Conservation (phyloP, 2,329 filamentous ascomycete genomes). For the Phaeoacremonium minimum region DNA sequence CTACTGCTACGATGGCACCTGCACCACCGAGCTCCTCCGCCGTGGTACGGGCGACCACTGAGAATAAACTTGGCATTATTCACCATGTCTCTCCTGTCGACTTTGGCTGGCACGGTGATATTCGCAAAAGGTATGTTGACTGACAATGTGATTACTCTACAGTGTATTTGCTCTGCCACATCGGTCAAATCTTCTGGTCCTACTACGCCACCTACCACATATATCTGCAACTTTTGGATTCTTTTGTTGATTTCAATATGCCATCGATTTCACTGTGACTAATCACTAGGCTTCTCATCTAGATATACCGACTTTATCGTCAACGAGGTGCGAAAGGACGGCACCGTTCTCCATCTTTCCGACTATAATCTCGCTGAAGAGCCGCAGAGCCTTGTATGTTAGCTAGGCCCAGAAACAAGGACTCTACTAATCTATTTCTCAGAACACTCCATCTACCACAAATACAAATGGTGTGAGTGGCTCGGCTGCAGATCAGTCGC, state of each 20-base stretch:
- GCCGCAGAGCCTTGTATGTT: no score
- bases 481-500: no score
- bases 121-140: slow-evolving; percentile 34
- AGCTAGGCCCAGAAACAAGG: no score
- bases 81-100: slow-evolving; percentile 32
- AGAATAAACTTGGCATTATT: slow-evolving; percentile 34
- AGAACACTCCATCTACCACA: no score
- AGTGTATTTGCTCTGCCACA: no score
- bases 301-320: slow-evolving; percentile 91
- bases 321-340: slow-evolving; percentile 77
- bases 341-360: slow-evolving; percentile 68
- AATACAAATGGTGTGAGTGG: no score
- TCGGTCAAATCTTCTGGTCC: no score
- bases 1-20: no score
- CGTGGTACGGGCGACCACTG: slow-evolving; percentile 21
- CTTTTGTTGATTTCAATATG: not conserved
- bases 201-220: no score
- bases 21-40: no score
- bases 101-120: slow-evolving; percentile 36
- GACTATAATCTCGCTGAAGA: slow-evolving; percentile 15
- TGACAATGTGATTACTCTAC: not conserved
- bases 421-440: no score
- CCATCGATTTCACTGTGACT: no score
- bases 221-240: slow-evolving; percentile 13
- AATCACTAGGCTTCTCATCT: not conserved